Evolutionary conservation across 768 basidiomycete species (phyloP).

Genomic region (Tulasnella calospora): DNA sequence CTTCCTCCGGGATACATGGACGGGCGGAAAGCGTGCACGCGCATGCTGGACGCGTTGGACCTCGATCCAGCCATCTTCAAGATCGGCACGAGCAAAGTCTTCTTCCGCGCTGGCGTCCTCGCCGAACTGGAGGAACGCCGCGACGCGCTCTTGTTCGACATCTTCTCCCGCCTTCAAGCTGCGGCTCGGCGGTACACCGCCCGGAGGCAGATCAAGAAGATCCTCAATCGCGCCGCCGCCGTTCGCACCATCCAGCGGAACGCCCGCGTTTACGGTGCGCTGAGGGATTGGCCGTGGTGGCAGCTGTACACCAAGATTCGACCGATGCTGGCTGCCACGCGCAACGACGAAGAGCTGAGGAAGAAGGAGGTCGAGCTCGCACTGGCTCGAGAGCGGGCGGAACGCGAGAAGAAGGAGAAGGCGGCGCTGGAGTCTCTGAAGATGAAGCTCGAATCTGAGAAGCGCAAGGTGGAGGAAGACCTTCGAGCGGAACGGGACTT

Average conservation of each 20-base stretch:
- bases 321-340: conserved; percentile 85
- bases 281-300: conserved; percentile 99
- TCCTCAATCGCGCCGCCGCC: conserved; percentile 88
- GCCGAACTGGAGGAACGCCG: conserved; percentile 93
- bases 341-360: conserved; percentile 86
- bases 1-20: conserved; percentile 97
- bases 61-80: conserved; percentile 80
- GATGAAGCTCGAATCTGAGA: conserved; percentile 78
- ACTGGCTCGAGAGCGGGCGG: conserved; percentile 75
- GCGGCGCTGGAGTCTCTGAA: conserved; percentile 73
- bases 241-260: too few species aligned
- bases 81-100: conserved; percentile 95
- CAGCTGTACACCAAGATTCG: conserved; percentile 95
- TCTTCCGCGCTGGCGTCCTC: conserved; percentile 97
- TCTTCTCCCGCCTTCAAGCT: conserved; percentile 87
- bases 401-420: conserved; percentile 77
- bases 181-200: conserved; percentile 79
- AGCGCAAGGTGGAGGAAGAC: conserved; percentile 72
- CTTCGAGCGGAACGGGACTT: conserved; percentile 78
- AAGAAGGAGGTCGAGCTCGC: conserved; percentile 80
- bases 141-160: conserved; percentile 78
- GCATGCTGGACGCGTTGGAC: conserved; percentile 85
- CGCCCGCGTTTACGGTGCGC: conserved; percentile 81
- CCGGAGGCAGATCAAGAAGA: conserved; percentile 86
- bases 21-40: conserved; percentile 85